Evolutionary conservation across 495 filamentous ascomycete species (phyloP).

Genomic region (Lasiosphaeria miniovina): DNA sequence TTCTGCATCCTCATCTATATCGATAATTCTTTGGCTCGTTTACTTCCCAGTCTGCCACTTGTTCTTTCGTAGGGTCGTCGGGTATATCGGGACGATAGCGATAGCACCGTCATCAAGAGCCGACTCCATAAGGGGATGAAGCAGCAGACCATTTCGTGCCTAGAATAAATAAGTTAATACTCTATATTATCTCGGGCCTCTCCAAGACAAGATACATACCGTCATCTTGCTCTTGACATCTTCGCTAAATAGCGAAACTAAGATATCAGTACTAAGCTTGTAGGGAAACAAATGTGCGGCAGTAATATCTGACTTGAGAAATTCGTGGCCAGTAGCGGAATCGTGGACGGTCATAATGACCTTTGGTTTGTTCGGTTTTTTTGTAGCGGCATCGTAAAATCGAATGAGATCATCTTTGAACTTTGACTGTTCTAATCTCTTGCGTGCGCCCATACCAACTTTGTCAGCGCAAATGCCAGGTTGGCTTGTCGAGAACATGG

Average conservation of each 20-base stretch:
- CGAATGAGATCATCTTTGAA: too few species aligned
- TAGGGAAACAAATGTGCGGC: constrained; percentile 23
- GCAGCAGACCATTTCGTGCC: constrained; percentile 20
- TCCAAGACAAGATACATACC: constrained; percentile 9
- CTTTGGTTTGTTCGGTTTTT: constrained; percentile 8
- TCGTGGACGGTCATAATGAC: constrained; percentile 10
- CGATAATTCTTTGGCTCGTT: constrained; percentile 8
- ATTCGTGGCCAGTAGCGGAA: constrained; percentile 13
- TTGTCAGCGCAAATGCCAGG: constrained; percentile 15
- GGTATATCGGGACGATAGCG: constrained; percentile 22
- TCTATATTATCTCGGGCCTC: not conserved
- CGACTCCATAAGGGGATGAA: constrained; percentile 12
- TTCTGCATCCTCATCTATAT: constrained; percentile 11
- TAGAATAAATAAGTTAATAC: constrained; percentile 4
- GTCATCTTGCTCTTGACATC: constrained; percentile 17
- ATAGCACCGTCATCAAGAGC: constrained; percentile 22
- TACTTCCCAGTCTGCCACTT: constrained; percentile 6
- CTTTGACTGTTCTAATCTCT: constrained; percentile 13
- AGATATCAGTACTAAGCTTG: constrained; percentile 14
- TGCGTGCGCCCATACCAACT: constrained; percentile 13
- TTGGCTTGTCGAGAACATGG: constrained; percentile 21
- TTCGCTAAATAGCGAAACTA: constrained; percentile 19
- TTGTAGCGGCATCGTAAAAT: constrained; percentile 14
- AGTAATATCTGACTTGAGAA: not conserved
- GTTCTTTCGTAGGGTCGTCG: constrained; percentile 7